A percentile compares a stretch with the other conserved stretches of the same genome.
These are phyloP conservation scores for Colletotrichum sp. DNA, from an alignment of 2,329 filamentous ascomycete species.

Conservation along the genomic window DNA sequence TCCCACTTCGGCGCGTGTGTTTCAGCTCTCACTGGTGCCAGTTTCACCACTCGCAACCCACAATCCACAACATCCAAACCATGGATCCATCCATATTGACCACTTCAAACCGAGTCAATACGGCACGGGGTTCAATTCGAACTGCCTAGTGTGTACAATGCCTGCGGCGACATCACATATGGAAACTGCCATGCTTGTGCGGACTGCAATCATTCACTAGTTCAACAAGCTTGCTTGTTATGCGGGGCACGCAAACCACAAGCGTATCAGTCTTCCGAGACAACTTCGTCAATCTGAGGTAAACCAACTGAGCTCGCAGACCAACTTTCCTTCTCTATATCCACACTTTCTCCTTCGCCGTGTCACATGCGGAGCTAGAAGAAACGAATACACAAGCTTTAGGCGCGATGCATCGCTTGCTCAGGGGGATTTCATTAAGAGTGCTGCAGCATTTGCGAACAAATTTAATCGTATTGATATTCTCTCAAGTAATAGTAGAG, in stretches of 20 bases:
- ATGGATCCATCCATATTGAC: not conserved
- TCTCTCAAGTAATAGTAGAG: not conserved
- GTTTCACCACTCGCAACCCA: slow-evolving; percentile 30
- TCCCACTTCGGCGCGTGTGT: slow-evolving; percentile 29
- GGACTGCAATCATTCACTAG: not conserved
- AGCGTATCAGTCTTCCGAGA: not conserved
- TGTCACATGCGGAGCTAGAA: not conserved
- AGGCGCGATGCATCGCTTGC: too few relatives aligned
- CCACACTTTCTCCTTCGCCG: not conserved
- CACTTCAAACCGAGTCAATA: not conserved
- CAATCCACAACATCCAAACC: not conserved
- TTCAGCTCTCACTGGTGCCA: slow-evolving; percentile 28
- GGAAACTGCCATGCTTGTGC: not conserved
- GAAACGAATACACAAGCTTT: not conserved
- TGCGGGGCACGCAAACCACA: not conserved
- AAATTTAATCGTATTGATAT: not conserved
- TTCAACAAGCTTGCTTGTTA: not conserved
- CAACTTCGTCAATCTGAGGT: not conserved
- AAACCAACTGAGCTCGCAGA: not conserved
- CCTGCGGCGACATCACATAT: not conserved
- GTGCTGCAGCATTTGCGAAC: not conserved
- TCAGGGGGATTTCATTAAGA: not conserved
- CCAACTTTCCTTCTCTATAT: not conserved
- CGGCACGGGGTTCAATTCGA: not conserved
- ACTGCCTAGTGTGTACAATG: not conserved